Evolutionary conservation across 768 basidiomycete species (phyloP).

Genomic region (Kwoniella sp.): DNA sequence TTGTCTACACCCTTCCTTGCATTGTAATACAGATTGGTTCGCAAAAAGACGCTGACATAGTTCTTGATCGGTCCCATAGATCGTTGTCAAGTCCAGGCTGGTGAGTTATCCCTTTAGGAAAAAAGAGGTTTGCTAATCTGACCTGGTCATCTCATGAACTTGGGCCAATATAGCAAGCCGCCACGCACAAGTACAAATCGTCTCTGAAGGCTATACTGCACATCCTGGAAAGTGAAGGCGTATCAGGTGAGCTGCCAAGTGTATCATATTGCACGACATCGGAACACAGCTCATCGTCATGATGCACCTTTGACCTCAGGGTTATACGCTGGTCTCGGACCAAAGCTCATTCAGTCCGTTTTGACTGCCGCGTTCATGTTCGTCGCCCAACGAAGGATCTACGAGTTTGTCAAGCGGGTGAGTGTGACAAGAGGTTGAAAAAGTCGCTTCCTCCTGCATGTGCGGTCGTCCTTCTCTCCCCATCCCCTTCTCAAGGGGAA

Average conservation of each 20-base stretch:
- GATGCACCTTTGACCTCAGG: conserved; percentile 58
- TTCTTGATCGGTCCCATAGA: conserved; percentile 23
- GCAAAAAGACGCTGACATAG: background rate
- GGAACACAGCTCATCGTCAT: background rate
- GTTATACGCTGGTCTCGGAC: conserved; percentile 80
- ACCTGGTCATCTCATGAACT: background rate
- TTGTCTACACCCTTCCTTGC: background rate
- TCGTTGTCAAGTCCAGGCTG: conserved; percentile 56
- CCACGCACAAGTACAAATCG: conserved; percentile 72
- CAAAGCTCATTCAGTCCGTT: conserved; percentile 88
- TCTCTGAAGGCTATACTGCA: conserved; percentile 74
- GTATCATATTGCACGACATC: no score
- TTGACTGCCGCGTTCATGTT: conserved; percentile 93
- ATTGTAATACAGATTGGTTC: background rate
- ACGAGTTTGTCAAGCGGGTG: conserved; percentile 56
- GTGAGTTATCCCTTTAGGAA: conserved; percentile 29
- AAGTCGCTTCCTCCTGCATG: no score
- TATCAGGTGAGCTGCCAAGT: conserved; percentile 41
- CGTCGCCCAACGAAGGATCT: conserved; percentile 74
- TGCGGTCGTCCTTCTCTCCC: background rate
- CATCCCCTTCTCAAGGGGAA: background rate
- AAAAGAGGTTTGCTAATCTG: background rate
- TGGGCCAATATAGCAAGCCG: conserved; percentile 60
- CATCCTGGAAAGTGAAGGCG: conserved; percentile 74
- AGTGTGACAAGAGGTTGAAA: no score